These are phyloP conservation scores for Desmodesmus armatus DNA, from an alignment of 139 green algal species.

Conservation along the genomic window DNA sequence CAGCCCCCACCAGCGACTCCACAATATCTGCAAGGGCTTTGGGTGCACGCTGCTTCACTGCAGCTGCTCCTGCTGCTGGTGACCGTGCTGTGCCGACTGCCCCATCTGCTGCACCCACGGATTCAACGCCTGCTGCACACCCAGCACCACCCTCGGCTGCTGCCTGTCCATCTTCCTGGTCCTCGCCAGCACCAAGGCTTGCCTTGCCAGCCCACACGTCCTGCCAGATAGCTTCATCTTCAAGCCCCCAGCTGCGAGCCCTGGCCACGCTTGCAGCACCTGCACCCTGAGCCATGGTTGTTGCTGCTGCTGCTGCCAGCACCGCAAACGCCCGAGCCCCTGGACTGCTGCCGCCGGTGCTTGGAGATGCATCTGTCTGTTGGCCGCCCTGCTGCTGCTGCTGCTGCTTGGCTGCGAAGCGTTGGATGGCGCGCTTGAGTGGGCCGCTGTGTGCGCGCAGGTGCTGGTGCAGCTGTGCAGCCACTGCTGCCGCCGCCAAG, in stretches of 20 bases:
- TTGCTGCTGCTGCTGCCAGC: background rate
- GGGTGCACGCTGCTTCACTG: background rate
- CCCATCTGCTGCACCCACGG: background rate
- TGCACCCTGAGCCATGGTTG: background rate
- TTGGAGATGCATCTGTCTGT: background rate
- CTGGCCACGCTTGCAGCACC: background rate
- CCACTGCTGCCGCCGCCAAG: slow-evolving; percentile 4
- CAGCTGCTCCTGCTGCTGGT: background rate
- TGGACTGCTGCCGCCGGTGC: background rate
- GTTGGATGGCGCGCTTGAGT: background rate
- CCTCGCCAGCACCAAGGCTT: background rate
- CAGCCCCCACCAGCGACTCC: slow-evolving; percentile 16
- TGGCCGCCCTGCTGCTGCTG: background rate
- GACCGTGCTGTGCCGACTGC: background rate
- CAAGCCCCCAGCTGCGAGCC: background rate
- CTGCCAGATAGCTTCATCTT: background rate
- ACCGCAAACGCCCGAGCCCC: background rate
- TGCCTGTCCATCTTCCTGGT: background rate
- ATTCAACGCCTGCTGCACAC: too few species aligned
- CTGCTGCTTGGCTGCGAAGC: slow-evolving; percentile 5
- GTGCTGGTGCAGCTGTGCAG: slow-evolving; percentile 14
- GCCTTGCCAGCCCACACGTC: background rate
- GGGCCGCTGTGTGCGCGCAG: slow-evolving; percentile 9
- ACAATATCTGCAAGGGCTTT: slow-evolving; percentile 26
- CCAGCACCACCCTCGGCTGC: too few species aligned